Base-by-base conservation (phyloP, 345 rosid genomes). In the Gossypium raimondii region DNA sequence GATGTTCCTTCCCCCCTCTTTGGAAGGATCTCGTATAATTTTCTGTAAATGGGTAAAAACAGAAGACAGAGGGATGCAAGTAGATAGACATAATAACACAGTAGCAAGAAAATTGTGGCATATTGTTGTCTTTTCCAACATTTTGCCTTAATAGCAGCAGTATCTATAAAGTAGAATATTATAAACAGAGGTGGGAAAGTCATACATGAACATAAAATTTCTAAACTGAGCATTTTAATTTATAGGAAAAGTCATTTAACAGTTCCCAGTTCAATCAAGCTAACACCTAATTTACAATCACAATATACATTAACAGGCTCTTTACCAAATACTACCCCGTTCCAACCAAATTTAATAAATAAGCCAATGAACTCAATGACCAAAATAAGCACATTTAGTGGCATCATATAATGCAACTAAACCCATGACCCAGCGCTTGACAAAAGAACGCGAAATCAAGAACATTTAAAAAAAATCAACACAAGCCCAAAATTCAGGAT, bases 401-500 rank as follows among this genome's bases (percentile, higher is more conserved):
- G 38, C 38, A 34, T 34, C 38, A 34, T 34, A 34, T 34, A 34
- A 34, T 34, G 38, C 38, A 5, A 34, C 38, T 34, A 34, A 34
- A 34, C 38, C 38, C 38, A 34, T 34, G 38, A 34, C 38, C 38
- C 38, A 34, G 38, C 6, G 1, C 38, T 34, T 34, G 38, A 34
- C 38, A 34, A 34, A 34, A 34, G 38, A 34, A 34, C 6, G 38
- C 38, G 38, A 34, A 34, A 34, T 34, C 38, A 34, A 34, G 38
- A 34, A 34, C 6, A 29, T 29, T 34, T 4, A 4, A 34, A 11
- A 48, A 48, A 22, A 13, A 74, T 7, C 45, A 75, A 65, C 45
- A 8, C 14, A 53, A 56, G 56, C 73, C 73, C 57, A 75, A 34
- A 67, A 44, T 75, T 38, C 20, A 11, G 43, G 29, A 64, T 45